Percentiles rank a stretch among this genome's conserved stretches.
phyloP scores from a whole-genome alignment of 1,139 yeast species.

The Sugiyamaella sp. region DNA sequence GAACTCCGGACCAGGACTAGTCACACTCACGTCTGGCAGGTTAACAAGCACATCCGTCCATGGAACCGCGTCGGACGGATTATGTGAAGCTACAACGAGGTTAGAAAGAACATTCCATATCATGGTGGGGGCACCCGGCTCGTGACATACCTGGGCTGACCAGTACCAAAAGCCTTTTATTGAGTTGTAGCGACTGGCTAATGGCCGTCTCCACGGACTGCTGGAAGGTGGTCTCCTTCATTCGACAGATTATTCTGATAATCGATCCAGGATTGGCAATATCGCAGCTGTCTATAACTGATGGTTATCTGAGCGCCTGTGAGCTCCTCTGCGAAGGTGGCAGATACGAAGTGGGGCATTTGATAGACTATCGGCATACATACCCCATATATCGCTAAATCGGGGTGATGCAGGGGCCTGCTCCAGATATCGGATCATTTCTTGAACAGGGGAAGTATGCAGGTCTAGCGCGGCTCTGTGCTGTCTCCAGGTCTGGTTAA shows the following conservation, averaged over 20 bases:
- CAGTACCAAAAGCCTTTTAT: slow-evolving; percentile 26
- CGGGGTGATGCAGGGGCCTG: neutral
- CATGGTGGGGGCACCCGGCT: slow-evolving; percentile 3
- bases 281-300: too few species aligned
- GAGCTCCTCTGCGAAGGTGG: neutral
- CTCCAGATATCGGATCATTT: neutral
- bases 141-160: slow-evolving; percentile 18
- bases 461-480: neutral
- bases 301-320: neutral
- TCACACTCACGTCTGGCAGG: slow-evolving; percentile 8
- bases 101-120: neutral
- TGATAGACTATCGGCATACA: neutral
- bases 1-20: neutral
- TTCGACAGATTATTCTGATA: too few species aligned
- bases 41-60: slow-evolving; percentile 11
- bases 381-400: neutral
- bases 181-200: slow-evolving; percentile 20
- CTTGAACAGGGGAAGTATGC: neutral
- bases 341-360: neutral
- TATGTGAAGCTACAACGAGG: neutral
- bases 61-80: neutral
- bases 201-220: slow-evolving; percentile 27
- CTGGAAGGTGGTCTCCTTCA: slow-evolving; percentile 20
- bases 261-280: too few species aligned
- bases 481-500: too few species aligned